Base-by-base conservation (phyloP, 2,329 filamentous ascomycete species). In the Penicillium nordicum region DNA sequence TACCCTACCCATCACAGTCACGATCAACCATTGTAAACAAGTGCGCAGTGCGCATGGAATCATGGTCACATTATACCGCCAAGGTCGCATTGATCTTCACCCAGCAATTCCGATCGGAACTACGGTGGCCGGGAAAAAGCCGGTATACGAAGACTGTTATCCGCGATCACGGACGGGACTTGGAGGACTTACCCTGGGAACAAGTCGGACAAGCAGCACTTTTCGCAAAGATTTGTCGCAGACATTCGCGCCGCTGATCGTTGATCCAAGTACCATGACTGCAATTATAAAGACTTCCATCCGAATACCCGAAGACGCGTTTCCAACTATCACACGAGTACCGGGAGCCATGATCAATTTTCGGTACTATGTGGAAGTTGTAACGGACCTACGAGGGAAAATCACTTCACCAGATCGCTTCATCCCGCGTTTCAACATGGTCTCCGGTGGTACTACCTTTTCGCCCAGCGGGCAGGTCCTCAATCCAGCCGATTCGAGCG, bases 311-410 rank as follows among this genome's bases (percentile, higher is more conserved):
- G 91, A 96, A 61, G 90, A 96, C 67, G 86, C 87, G 0, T 97
- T 97, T 65, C 93, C 94, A 0, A 96, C 92, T 2, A 97, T 97
- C 60, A 86, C 86, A 29, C 88, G 87, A 53, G 91, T 97, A 0
- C 94, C 94, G 0, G 92, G 93, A 4, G 88, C 90, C 34, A 94
- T 97, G 87, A 94, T 99, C 62, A 92, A 88, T 65, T 97, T 99
- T 78, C 90, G 88, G 64, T 97, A 99, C 69, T 90, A 92, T 63
- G 83, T 97, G 21, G 94, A 99, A 73, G 90, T 97, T 2, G 87
- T 97, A 29, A 85, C 97, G 23, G 94, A 99, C 69, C 81, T 97
- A 0, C 92, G 94, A 45, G 93, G 93, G 37, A 94, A 91, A 70
- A 77, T 97, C 40, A 84, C 87, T 1, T 85, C 84, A n/a, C 85